phyloP scores from a whole-genome alignment of 2,329 filamentous ascomycete species.

The Exophiala oligosperma region DNA sequence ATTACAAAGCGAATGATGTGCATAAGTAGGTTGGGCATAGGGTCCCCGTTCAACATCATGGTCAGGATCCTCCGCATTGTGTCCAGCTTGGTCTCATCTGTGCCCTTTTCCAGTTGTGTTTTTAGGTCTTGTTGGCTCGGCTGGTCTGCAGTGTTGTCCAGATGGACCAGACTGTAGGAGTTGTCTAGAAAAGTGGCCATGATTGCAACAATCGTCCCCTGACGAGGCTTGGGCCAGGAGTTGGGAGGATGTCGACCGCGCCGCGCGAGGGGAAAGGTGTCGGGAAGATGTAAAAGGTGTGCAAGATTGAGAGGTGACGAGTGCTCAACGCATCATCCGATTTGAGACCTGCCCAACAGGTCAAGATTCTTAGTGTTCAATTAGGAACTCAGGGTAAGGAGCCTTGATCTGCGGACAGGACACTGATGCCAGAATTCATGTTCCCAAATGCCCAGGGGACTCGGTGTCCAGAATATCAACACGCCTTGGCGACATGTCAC shows the following conservation, averaged over 20 bases:
- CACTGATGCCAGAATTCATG: slow-evolving; percentile 1
- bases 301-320: background rate
- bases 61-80: slow-evolving; percentile 91
- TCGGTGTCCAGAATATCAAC: slow-evolving; percentile 11
- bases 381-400: no score
- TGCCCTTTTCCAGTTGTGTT: slow-evolving; percentile 90
- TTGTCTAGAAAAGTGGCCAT: slow-evolving; percentile 96
- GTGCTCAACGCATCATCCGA: slow-evolving; percentile 4
- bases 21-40: slow-evolving; percentile 94
- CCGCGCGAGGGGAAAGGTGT: background rate
- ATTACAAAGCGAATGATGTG: slow-evolving; percentile 99
- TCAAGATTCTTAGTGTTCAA: no score
- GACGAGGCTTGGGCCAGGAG: no score
- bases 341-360: background rate
- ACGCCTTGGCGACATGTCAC: slow-evolving; percentile 2
- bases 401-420: background rate
- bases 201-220: slow-evolving; percentile 36
- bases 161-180: slow-evolving; percentile 93
- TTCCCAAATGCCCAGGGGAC: slow-evolving; percentile 4
- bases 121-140: slow-evolving; percentile 88
- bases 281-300: background rate
- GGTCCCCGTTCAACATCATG: slow-evolving; percentile 96
- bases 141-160: slow-evolving; percentile 94
- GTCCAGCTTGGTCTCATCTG: slow-evolving; percentile 87
- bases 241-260: no score